Base-by-base conservation (phyloP, 192 early-diverging fungal genomes). In the Spizellomyces punctatus region DNA sequence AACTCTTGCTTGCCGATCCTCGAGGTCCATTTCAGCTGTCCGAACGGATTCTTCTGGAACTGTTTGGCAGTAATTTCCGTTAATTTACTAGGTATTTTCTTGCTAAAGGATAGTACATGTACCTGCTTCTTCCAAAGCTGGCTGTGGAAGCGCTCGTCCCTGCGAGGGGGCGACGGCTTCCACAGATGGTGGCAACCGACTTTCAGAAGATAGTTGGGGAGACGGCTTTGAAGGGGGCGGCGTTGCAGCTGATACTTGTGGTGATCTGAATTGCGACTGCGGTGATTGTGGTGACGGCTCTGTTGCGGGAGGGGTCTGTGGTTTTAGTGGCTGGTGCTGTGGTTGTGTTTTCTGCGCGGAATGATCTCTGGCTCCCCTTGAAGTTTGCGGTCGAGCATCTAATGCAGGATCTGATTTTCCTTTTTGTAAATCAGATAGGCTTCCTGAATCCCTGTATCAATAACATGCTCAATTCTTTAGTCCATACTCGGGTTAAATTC, bases 21-120 rank as follows among this genome's bases (percentile, higher is more conserved):
- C 67, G 16, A 57, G 45, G n/a, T 76, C 77, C 17, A 36, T 36
- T 36, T 41, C 43, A 21, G 70, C 46, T 48, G 43, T 43, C 10
- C 47, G 27, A 50, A 62, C 19, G 43, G 72, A 45, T 16, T 74
- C 72, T n/a, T 74, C 72, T 17, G 56, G 57, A 14, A 74, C 72
- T 65, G 42, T 36, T 36, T 36, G 27, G 3, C 27, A 36, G 27
- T 14, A 3, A 19, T 54, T 36, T 36, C 27, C 3, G 3, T 36
- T 36, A 36, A 36, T 36, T 36, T 36, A 0, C 27, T 36, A 36
- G 27, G 27, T 36, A 36, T 36, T 36, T 36, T 36, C 27, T 36
- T 36, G 27, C 27, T 36, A 36, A 36, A 36, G 27, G 27, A 36
- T 36, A 3, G 1, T 3, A 36, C 27, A 3, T 36, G 27, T 36